Percentiles rank a stretch among this genome's conserved stretches.
Evolutionary conservation across 1,284 basidiomycete genomes (phyloP).

Genomic region (Peniophora sp.): DNA sequence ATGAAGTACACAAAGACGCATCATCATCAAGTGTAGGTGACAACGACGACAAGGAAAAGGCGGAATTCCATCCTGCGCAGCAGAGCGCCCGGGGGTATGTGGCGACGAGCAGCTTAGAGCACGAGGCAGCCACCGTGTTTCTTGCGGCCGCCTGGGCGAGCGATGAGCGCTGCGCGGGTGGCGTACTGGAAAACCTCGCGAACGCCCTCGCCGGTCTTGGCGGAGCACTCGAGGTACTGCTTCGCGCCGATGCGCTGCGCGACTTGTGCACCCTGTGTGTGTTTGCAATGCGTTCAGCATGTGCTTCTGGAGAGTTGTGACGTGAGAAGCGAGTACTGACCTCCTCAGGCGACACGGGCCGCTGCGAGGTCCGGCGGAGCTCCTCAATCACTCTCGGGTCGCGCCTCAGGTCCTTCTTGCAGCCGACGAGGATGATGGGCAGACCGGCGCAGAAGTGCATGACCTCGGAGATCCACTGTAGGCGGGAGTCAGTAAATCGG

Average conservation of each 20-base stretch:
- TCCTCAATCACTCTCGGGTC: conserved; percentile 48
- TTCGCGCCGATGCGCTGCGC: conserved; percentile 70
- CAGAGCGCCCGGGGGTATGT: too few relatives aligned
- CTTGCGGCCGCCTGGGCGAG: conserved; percentile 28
- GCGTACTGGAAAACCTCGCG: conserved; percentile 75
- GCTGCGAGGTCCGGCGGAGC: conserved; percentile 53
- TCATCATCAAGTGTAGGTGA: too few relatives aligned
- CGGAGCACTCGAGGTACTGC: conserved; percentile 71
- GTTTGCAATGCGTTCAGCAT: conserved; percentile 2
- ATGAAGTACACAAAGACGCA: too few relatives aligned
- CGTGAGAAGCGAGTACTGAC: conserved; percentile 20
- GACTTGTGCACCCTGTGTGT: conserved; percentile 54
- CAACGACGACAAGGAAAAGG: too few relatives aligned
- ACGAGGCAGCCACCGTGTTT: conserved; percentile 40
- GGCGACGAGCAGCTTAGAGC: conserved; percentile 27
- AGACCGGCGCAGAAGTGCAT: conserved; percentile 72
- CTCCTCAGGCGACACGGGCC: conserved; percentile 51
- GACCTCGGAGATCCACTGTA: conserved; percentile 73
- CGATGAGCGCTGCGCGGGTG: conserved; percentile 54
- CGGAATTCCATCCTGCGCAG: too few relatives aligned
- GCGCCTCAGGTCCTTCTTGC: conserved; percentile 67
- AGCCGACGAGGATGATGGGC: conserved; percentile 71
- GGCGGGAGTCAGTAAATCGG: background rate
- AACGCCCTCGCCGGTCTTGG: conserved; percentile 66
- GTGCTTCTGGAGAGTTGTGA: background rate